These are phyloP conservation scores for Ulota crispa DNA, from an alignment of 225 moss, liverwort and hornwort species.

Conservation along the genomic window DNA sequence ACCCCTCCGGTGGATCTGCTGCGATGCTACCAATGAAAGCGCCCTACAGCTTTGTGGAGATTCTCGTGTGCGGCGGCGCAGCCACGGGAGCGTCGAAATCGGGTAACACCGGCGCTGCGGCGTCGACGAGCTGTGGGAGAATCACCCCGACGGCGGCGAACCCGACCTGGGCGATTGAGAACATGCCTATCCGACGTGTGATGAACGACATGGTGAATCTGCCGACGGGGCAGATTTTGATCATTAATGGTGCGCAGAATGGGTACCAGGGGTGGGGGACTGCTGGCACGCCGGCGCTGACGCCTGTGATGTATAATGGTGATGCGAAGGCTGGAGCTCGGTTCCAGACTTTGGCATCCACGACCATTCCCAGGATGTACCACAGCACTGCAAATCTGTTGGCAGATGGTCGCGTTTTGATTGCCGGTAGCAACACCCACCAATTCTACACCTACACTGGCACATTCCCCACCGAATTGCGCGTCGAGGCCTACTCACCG, in stretches of 20 bases:
- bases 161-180: slow-evolving; percentile 5
- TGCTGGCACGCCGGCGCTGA: slow-evolving; percentile 36
- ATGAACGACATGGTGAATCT: slow-evolving; percentile 28
- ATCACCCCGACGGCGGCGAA: neutral
- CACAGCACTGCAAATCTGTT: slow-evolving; percentile 46
- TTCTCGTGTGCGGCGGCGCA: slow-evolving; percentile 25
- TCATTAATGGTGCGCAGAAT: slow-evolving; percentile 31
- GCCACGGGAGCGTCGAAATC: slow-evolving; percentile 11
- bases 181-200: slow-evolving; percentile 21
- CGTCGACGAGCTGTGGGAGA: slow-evolving; percentile 18
- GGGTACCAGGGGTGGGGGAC: slow-evolving; percentile 63
- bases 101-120: neutral
- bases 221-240: neutral
- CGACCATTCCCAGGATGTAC: slow-evolving; percentile 33
- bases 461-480: slow-evolving; percentile 38
- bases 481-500: slow-evolving; percentile 43
- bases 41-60: neutral
- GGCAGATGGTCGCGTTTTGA: slow-evolving; percentile 33
- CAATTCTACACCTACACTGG: slow-evolving; percentile 41
- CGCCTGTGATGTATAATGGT: slow-evolving; percentile 45
- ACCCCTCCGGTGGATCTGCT: slow-evolving; percentile 18
- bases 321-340: neutral
- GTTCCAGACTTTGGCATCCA: slow-evolving; percentile 9
- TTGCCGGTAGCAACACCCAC: slow-evolving; percentile 45
- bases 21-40: slow-evolving; percentile 19